Conservation (phyloP, 108 stramenopile genomes). For the Phaeodactylum tricornutum region DNA sequence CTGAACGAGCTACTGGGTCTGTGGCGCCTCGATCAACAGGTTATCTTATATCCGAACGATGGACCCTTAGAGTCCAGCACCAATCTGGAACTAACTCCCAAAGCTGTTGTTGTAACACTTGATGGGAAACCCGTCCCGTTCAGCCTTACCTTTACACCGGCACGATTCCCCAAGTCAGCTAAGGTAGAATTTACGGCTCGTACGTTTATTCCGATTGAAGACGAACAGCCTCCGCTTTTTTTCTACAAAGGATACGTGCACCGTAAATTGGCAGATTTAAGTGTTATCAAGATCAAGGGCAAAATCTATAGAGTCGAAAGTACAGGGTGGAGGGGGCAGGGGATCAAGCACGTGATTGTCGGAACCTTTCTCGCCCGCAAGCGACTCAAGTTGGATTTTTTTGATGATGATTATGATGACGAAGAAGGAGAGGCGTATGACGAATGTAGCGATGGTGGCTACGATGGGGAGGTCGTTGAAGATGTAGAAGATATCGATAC, state of each 20-base stretch:
- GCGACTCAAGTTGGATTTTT: constrained; percentile 13
- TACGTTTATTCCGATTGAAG: constrained; percentile 35
- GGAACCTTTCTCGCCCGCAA: constrained; percentile 44
- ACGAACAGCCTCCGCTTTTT: constrained; percentile 16
- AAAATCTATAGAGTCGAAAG: constrained; percentile 30
- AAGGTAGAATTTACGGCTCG: constrained; percentile 32
- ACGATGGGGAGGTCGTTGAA: constrained; percentile 12
- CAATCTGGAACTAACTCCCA: constrained; percentile 27
- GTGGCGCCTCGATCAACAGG: constrained; percentile 49
- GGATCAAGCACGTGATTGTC: constrained; percentile 10
- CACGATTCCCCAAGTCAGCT: constrained; percentile 17
- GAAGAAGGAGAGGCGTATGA: constrained; percentile 7
- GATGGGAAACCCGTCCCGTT: no score
- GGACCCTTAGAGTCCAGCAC: constrained; percentile 18
- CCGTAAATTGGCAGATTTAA: constrained; percentile 32
- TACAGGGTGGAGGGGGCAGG: constrained; percentile 4
- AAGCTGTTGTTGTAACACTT: constrained; percentile 7
- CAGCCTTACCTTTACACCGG: constrained; percentile 12
- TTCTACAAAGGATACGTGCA: constrained; percentile 31
- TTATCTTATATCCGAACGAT: constrained; percentile 1
- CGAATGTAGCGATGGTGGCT: constrained; percentile 3
- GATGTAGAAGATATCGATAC: constrained; percentile 1
- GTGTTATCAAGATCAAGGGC: constrained; percentile 35
- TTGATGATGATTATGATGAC: constrained; percentile 18
- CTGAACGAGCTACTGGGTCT: constrained; percentile 20